Evolutionary conservation across 257 asterid genomes (phyloP), one percentile per base, ranked within the genome.

Genomic region (Jaltomata sinuosa): DNA sequence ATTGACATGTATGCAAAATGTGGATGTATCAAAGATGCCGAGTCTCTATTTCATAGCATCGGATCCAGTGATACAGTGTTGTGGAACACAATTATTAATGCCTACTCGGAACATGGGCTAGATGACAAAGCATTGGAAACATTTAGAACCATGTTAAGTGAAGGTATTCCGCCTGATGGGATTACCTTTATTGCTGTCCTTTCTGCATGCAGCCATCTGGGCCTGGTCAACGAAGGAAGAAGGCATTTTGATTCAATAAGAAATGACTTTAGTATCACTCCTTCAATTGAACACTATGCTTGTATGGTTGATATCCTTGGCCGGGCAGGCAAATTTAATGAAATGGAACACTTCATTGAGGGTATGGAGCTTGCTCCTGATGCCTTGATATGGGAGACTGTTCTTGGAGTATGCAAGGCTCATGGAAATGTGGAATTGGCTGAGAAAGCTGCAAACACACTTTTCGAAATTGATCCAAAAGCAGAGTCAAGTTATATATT

Each of bases 151-250:
- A 95, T 95, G 98, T 52, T 92, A 31, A 64, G 85, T 11, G 83
- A 85, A 61, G 89, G 88, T 38, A 84, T 86, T 25, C 84, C 12
- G 62, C 97, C 98, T 67, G 97, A 94, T 87, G 87, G 80, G 47
- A 87, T 93, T 78, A 94, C 97, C n/a, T 93, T 93, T 85, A 79
- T 93, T 1, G 94, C 94, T 53, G 88, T 94, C 74, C 97, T 95
- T 80, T 92, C 97, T 83, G 97, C 96, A 2, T 95, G 98, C 89
- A 92, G 97, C 90, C 98, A 92, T 90, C 85, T 93, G 89, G 97
- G 98, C 71, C 87, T 93, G 81, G 89, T 92, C 82, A 95, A 93
- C 83, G 94, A 94, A 87, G 98, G 98, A 49, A 87, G 80, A 76
- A 87, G 50, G 82, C 88, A 87, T 84, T 95, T 95, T 83, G 84